Base-by-base conservation (phyloP, 169 alveolate species). In the Perkinsus olseni region DNA sequence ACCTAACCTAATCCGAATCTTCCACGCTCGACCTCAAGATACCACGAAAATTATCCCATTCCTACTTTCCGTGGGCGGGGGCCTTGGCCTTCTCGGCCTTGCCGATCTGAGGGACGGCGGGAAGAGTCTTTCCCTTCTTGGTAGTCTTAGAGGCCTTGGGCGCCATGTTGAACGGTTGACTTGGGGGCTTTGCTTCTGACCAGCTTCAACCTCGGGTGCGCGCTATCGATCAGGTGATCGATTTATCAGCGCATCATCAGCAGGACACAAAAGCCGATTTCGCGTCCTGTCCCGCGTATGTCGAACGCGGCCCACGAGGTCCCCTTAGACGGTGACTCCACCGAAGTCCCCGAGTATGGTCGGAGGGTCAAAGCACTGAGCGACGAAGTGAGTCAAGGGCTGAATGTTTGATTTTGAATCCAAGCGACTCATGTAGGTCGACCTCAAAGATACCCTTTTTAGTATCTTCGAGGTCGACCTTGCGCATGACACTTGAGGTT, bases 41-140 rank as follows among this genome's bases (percentile, higher is more conserved):
- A 62, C 82, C 21, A 6, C 50, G 11, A 40, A 6, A 3, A 40
- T 11, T 11, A 40, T 40, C 50, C 50, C 50, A 11, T 6, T 3
- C 50, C 17, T 62, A 62, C 82, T 62, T 62, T 13, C 82, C 82
- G 34, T 62, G 82, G 31, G 34, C 82, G 31, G 82, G 82, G 82
- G 82, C 82, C 82, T 62, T 62, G 17, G 82, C 82, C 82, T 62
- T 62, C 82, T 62, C 82, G 82, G 34, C 82, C 82, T 62, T 62
- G 82, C 82, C 82, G 82, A 62, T 62, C 34, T 62, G 82, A 24
- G 82, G 82, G 82, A 62, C 82, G 31, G 82, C 82, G 82, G 82
- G 82, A 28, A 62, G 82, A 28, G 82, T 62, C 82, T 62, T 62
- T 62, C 82, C 82, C 82, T 62, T 62, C 82, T 62, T 62, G 31